Conservation (phyloP, 257 asterid genomes). For the Capsicum chinense region DNA sequence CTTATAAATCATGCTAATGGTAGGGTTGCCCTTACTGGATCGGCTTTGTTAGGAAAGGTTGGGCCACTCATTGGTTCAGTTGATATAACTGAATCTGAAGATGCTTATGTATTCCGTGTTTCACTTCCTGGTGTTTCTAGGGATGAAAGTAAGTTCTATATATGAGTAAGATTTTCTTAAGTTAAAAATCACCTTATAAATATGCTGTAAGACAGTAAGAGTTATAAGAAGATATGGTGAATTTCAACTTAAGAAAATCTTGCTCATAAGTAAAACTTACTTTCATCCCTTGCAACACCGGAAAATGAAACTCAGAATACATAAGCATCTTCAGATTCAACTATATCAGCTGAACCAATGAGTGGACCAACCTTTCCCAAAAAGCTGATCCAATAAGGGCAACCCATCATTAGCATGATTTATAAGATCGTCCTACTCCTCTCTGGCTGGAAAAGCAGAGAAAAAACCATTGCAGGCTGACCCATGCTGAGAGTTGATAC, state of each 20-base stretch:
- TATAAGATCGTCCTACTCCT: conserved; percentile 45
- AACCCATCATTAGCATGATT: conserved; percentile 41
- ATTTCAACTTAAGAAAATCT: not conserved
- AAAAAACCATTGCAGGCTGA: conserved; percentile 47
- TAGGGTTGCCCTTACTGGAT: too few relatives aligned
- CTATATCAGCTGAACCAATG: conserved; percentile 48
- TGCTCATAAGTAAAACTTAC: conserved; percentile 33
- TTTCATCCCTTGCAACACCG: conserved; percentile 45
- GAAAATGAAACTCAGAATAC: conserved; percentile 54
- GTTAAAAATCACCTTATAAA: too few relatives aligned
- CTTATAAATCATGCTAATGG: too few relatives aligned
- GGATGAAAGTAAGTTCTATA: too few relatives aligned
- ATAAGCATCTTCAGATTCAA: conserved; percentile 45
- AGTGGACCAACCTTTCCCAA: conserved; percentile 45
- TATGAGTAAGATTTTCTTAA: too few relatives aligned
- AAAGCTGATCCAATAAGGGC: conserved; percentile 50
- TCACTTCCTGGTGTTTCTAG: too few relatives aligned
- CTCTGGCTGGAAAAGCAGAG: conserved; percentile 38
- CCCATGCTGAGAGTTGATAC: not conserved
- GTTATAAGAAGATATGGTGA: not conserved
- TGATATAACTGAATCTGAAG: too few relatives aligned
- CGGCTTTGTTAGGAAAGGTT: too few relatives aligned
- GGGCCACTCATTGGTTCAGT: too few relatives aligned
- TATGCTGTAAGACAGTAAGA: not conserved
- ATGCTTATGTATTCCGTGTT: too few relatives aligned